Evolutionary conservation across 2,329 filamentous ascomycete species (phyloP), one percentile per base, ranked within the genome.

Genomic region (Pseudogymnoascus sp.): DNA sequence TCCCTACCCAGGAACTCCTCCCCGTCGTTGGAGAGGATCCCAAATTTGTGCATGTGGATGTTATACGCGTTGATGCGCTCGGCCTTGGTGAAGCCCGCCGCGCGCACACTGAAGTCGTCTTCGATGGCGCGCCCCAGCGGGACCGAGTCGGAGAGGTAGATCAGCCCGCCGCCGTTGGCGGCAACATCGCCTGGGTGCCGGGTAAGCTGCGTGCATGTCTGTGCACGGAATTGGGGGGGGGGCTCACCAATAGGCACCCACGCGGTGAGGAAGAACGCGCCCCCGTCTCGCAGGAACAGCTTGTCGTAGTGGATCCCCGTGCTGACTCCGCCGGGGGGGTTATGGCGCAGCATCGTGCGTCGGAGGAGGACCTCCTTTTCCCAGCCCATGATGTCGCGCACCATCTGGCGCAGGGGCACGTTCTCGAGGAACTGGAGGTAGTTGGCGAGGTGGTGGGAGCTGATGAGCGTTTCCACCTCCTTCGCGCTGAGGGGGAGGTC

Each of bases 281-380:
- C 78, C 0, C 80, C 80, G 68, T 80, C 68, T 8, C 79, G 69
- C 36, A 82, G 66, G 67, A 82, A 82, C 26, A 82, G 82, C 70
- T 82, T 80, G 68, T 83, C 80, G 66, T 82, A 82, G 64, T 82
- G 80, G 5, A 82, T 79, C 0, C 79, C 79, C 64, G 81, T 82
- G 0, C 79, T 78, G 65, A 81, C 79, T 13, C 78, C 79, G 0
- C 77, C 76, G 1, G 80, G 80, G 0, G 78, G 78, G 63, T 82
- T 82, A 64, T 81, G 81, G 26, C 80, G 73, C 60, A 83, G 67
- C 21, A 83, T 66, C 3, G 78, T 79, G 36, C 79, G 72, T 26
- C 73, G 72, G 15, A 82, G 71, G 8, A 83, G 69, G 0, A 80
- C 82, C 50, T 78, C 69, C 0, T 79, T 76, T 0, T 77, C 79